phyloP scores from a whole-genome alignment of 192 early-diverging fungal genomes.

The Backusella tuberculispora region DNA sequence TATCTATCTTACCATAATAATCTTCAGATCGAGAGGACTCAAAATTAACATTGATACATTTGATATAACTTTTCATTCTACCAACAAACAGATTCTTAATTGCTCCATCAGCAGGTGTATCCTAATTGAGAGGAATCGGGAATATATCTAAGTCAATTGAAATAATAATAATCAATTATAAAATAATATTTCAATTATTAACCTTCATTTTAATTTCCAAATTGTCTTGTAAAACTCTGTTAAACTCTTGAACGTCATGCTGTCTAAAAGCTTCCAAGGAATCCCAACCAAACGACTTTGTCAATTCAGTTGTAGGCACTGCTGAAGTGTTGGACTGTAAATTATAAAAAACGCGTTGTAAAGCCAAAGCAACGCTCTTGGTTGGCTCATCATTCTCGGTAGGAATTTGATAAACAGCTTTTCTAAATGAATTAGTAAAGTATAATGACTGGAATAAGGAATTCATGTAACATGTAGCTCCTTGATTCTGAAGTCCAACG shows the following conservation, averaged over 20 bases:
- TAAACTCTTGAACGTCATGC: slow-evolving; percentile 99
- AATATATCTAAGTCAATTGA: background rate
- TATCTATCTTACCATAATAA: slow-evolving; percentile 72
- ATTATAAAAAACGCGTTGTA: slow-evolving; percentile 95
- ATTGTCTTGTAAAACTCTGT: slow-evolving; percentile 95
- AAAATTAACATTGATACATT: slow-evolving; percentile 93
- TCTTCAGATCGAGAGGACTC: slow-evolving; percentile 94
- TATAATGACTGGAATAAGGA: slow-evolving; percentile 94
- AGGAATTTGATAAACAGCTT: slow-evolving; percentile 91
- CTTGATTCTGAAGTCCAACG: slow-evolving; percentile 96
- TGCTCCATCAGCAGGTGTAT: slow-evolving; percentile 90
- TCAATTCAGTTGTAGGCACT: slow-evolving; percentile 93
- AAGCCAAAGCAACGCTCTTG: slow-evolving; percentile 85
- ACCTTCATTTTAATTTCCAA: slow-evolving; percentile 98
- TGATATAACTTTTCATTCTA: slow-evolving; percentile 97
- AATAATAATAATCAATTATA: background rate
- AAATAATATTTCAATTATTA: background rate
- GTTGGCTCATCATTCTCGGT: slow-evolving; percentile 87
- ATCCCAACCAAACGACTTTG: slow-evolving; percentile 99
- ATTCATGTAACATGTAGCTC: slow-evolving; percentile 99
- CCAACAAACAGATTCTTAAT: slow-evolving; percentile 93
- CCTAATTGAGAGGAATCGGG: slow-evolving; percentile 39
- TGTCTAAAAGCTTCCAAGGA: slow-evolving; percentile 93
- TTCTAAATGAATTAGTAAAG: slow-evolving; percentile 93
- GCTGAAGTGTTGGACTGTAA: slow-evolving; percentile 71